Evolutionary conservation across 441 rosid species (phyloP).

Genomic region (Syzygium syzygioides): DNA sequence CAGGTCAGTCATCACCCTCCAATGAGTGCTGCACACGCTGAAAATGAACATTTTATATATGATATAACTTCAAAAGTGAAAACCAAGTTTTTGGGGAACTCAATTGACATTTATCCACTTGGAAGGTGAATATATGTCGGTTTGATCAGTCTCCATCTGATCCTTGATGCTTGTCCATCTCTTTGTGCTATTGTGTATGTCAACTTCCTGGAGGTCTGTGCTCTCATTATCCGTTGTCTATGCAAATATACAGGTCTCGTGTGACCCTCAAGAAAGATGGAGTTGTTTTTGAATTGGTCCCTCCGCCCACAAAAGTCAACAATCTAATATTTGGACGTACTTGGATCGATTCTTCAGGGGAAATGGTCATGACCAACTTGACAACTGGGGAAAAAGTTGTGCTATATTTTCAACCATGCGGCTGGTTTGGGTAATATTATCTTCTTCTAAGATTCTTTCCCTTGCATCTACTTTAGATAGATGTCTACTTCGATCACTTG

Average conservation of each 20-base stretch:
- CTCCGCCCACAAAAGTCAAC: constrained; percentile 90
- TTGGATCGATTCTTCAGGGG: constrained; percentile 93
- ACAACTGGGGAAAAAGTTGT: constrained; percentile 92
- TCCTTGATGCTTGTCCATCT: neutral
- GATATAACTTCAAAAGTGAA: constrained; percentile 89
- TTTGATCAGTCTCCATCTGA: neutral
- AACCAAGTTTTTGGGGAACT: constrained; percentile 89
- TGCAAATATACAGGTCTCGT: constrained; percentile 49
- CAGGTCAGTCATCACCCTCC: constrained; percentile 99
- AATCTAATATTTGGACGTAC: constrained; percentile 96
- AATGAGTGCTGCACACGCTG: constrained; percentile 93
- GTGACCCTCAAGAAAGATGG: constrained; percentile 91
- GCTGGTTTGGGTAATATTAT: constrained; percentile 84
- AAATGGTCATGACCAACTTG: constrained; percentile 87
- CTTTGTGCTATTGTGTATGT: neutral
- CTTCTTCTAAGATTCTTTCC: neutral
- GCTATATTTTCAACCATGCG: constrained; percentile 93
- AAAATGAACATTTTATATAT: constrained; percentile 88
- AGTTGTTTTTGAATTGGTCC: constrained; percentile 81
- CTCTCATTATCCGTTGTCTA: neutral
- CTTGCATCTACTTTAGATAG: neutral
- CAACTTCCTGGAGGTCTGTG: neutral
- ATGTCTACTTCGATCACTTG: neutral
- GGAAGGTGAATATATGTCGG: constrained; percentile 58
- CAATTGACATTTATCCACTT: constrained; percentile 86